Evolutionary conservation across 1,284 basidiomycete genomes (phyloP), one percentile per base, ranked within the genome.

Genomic region (Tylopilus orsonianus): DNA sequence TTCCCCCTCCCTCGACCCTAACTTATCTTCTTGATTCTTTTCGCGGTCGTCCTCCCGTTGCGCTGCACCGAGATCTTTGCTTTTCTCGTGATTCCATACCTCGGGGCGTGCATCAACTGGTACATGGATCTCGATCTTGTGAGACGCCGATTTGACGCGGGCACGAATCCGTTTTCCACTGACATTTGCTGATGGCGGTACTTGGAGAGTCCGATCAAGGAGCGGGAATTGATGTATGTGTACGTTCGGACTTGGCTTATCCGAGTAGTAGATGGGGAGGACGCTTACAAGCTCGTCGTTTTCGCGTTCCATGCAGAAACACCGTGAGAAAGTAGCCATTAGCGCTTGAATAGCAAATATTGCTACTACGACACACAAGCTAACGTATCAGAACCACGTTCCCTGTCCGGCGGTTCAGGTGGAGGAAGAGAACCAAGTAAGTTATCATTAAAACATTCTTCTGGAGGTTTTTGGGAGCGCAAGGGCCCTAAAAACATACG

Each of bases 201-300:
- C 76, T 68, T 86, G 83, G 2, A 91, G 72, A 5, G 87, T 82
- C 24, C 87, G 75, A 22, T 77, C 81, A 5, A 90, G 71, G 8
- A 91, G 75, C 9, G 89, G 88, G 57, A 83, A 90, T 56, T 91
- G 89, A 59, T 90, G 85, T 5, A 91, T 66, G 30, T 89, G 86
- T 26, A 91, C 62, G 59, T 83, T 75, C 4, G 83, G 78, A 26
- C 70, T 64, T 12, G 85, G 75, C 13, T 71, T 66, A 62, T 83
- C 79, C 23, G 85, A 85, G 57, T 77, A 81, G 56, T 83, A 83
- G 46, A 91, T 78, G 29, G 88, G 88, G 39, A 91, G 73, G 37
- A 80, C 71, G 56, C 72, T 74, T 45, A 89, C 73, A 46, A 88
- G 67, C 54, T 81, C 78, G 64, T 86, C 85, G 52, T 57, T 41